These are phyloP conservation scores for Cutaneotrichosporon arboriforme DNA, from an alignment of 1,284 basidiomycete species.

Conservation along the genomic window DNA sequence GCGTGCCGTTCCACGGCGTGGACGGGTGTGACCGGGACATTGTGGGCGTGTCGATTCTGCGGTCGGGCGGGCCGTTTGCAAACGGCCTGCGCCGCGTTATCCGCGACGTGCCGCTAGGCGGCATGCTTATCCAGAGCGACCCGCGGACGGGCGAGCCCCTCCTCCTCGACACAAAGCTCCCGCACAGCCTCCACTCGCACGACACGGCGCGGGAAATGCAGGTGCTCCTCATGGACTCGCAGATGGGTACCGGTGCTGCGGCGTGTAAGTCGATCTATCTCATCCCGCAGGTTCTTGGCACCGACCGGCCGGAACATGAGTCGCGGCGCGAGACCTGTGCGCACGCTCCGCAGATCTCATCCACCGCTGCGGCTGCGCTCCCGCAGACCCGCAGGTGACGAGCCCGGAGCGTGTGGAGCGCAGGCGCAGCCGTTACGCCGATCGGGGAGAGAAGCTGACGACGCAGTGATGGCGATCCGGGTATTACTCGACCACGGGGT, in stretches of 20 bases:
- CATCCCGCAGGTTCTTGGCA: neutral
- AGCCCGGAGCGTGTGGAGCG: too few species aligned
- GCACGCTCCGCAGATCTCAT: neutral
- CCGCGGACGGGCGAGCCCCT: slow-evolving; percentile 78
- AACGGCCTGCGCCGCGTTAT: slow-evolving; percentile 84
- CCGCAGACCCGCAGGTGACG: too few species aligned
- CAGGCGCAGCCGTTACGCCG: neutral
- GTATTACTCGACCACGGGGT: slow-evolving; percentile 94
- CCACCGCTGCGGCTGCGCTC: too few species aligned
- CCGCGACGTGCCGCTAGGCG: slow-evolving; percentile 79
- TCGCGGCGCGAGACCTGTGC: neutral
- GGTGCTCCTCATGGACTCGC: slow-evolving; percentile 89
- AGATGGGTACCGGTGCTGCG: slow-evolving; percentile 90
- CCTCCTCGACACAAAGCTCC: slow-evolving; percentile 74
- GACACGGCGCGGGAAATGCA: slow-evolving; percentile 63
- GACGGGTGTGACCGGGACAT: slow-evolving; percentile 48
- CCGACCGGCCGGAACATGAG: neutral
- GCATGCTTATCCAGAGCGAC: slow-evolving; percentile 85
- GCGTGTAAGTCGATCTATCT: slow-evolving; percentile 54
- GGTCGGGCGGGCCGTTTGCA: slow-evolving; percentile 74
- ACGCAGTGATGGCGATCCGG: slow-evolving; percentile 78
- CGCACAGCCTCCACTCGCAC: slow-evolving; percentile 61
- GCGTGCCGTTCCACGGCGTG: slow-evolving; percentile 58
- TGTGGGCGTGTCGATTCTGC: slow-evolving; percentile 43
- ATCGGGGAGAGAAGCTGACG: neutral